These are phyloP conservation scores for Hymenoscyphus fructigenus DNA, from an alignment of 2,329 filamentous ascomycete genomes.

Conservation along the genomic window DNA sequence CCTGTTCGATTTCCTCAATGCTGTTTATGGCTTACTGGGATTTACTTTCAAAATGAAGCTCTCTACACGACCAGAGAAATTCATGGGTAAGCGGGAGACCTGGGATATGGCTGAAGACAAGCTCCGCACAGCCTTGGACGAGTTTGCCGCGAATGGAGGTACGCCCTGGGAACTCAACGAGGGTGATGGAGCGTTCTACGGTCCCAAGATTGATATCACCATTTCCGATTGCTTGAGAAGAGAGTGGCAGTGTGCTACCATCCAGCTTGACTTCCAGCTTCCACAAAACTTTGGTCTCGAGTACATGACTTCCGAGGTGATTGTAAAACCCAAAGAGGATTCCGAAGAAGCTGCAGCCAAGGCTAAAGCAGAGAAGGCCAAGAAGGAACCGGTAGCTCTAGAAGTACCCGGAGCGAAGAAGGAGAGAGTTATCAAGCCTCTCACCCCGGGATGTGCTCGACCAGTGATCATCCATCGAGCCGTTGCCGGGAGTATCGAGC, in stretches of 20 bases:
- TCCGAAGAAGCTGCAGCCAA: conserved; percentile 38
- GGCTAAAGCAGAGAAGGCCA: conserved; percentile 40
- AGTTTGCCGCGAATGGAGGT: conserved; percentile 63
- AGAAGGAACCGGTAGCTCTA: conserved; percentile 38
- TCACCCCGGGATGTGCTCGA: conserved; percentile 69
- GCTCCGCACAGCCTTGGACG: conserved; percentile 74
- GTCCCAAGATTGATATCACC: conserved; percentile 97
- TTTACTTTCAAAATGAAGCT: conserved; percentile 94
- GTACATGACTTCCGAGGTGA: conserved; percentile 72
- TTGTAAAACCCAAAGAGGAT: conserved; percentile 42
- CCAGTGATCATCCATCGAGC: conserved; percentile 88
- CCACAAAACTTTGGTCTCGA: conserved; percentile 84
- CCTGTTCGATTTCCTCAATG: conserved; percentile 82
- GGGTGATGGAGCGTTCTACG: conserved; percentile 96
- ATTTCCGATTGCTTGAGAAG: conserved; percentile 84
- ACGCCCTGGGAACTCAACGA: conserved; percentile 86
- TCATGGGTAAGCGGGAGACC: conserved; percentile 78
- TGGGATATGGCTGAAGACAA: conserved; percentile 88
- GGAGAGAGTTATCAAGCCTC: conserved; percentile 46
- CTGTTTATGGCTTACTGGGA: conserved; percentile 78
- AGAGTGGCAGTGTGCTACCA: conserved; percentile 88
- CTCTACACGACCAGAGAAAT: conserved; percentile 86
- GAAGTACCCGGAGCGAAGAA: conserved; percentile 42
- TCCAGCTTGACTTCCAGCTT: conserved; percentile 89
- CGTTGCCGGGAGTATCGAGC: conserved; percentile 70